phyloP scores from a whole-genome alignment of 2,329 filamentous ascomycete genomes.

The Chaetothyriales sp. region DNA sequence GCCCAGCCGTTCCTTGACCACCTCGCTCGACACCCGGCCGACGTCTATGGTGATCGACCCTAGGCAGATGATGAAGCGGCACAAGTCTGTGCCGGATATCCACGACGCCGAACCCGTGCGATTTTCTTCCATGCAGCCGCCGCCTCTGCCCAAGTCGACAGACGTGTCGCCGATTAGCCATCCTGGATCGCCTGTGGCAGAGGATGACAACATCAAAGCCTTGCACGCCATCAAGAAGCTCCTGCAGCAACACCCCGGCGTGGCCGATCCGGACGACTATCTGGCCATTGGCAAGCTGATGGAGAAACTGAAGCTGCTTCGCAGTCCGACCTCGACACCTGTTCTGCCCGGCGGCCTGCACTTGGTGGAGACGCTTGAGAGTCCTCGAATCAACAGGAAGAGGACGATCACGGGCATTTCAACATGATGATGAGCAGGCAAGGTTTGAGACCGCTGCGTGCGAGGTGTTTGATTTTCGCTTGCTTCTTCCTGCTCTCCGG shows the following conservation, averaged over 20 bases:
- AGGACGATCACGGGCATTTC: constrained; percentile 29
- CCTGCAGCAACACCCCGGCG: constrained; percentile 58
- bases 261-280: constrained; percentile 66
- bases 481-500: background rate
- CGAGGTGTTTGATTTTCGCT: background rate
- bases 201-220: constrained; percentile 71
- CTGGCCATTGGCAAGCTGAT: constrained; percentile 66
- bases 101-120: constrained; percentile 31
- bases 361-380: constrained; percentile 30
- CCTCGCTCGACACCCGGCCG: constrained; percentile 16
- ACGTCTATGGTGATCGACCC: constrained; percentile 17
- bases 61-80: constrained; percentile 28
- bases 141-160: constrained; percentile 26
- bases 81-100: constrained; percentile 33
- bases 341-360: constrained; percentile 31
- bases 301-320: constrained; percentile 66
- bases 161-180: constrained; percentile 40
- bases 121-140: constrained; percentile 27
- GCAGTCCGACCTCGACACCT: constrained; percentile 26
- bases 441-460: background rate
- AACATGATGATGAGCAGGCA: constrained; percentile 14
- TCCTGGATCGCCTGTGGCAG: constrained; percentile 46
- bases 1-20: constrained; percentile 18
- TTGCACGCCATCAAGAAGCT: constrained; percentile 71
- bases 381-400: constrained; percentile 31